Conservation (phyloP, 2,329 filamentous ascomycete species). For the Diaporthe vexans region DNA sequence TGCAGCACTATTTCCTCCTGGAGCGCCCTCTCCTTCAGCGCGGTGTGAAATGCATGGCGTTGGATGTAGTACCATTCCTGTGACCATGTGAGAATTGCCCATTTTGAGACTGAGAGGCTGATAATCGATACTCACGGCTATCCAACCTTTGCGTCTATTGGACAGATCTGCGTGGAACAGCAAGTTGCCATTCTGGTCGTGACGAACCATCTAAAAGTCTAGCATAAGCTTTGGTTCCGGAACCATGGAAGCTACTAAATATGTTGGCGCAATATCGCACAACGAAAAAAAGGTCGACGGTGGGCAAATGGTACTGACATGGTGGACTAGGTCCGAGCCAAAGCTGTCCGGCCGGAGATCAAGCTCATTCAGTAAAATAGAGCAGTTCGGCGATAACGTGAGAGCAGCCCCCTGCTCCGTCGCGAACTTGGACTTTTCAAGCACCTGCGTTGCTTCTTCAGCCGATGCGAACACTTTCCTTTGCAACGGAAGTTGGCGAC, state of each 20-base stretch:
- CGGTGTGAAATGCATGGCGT: slow-evolving; percentile 1
- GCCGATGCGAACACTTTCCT: background rate
- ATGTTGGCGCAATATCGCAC: no score
- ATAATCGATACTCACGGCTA: background rate
- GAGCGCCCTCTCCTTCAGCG: background rate
- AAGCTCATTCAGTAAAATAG: slow-evolving; percentile 6
- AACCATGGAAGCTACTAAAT: background rate
- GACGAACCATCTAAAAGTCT: background rate
- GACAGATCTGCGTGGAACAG: slow-evolving; percentile 20
- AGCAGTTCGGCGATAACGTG: slow-evolving; percentile 8
- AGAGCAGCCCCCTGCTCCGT: slow-evolving; percentile 24
- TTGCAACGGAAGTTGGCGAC: background rate
- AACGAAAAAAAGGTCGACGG: no score
- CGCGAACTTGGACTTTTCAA: slow-evolving; percentile 30
- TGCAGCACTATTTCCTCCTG: background rate
- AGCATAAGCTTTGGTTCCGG: background rate
- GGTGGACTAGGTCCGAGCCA: slow-evolving; percentile 13
- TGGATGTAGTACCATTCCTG: slow-evolving; percentile 23
- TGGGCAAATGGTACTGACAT: background rate
- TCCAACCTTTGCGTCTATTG: slow-evolving; percentile 13
- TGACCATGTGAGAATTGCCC: background rate
- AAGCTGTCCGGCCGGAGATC: slow-evolving; percentile 3
- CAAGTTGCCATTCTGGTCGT: slow-evolving; percentile 1
- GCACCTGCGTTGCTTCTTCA: slow-evolving; percentile 12
- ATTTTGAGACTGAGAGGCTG: background rate